phyloP scores from a whole-genome alignment of 805 yeast genomes.

The Candida michaelii region DNA sequence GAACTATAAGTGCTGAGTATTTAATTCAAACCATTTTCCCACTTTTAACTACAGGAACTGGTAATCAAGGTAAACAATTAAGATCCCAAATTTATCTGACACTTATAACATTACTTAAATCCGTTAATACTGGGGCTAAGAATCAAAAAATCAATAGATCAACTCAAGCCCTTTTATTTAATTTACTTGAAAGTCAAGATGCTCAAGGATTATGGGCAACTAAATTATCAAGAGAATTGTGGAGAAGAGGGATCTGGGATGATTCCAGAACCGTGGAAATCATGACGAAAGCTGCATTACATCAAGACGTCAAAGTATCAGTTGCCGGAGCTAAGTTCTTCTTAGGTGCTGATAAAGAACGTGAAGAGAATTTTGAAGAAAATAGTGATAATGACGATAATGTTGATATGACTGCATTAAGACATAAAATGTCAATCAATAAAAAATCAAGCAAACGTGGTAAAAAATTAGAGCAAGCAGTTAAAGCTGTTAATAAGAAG shows the following conservation, averaged over 20 bases:
- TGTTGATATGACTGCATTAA: conserved; percentile 68
- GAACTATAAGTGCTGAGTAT: conserved; percentile 72
- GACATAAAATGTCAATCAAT: conserved; percentile 79
- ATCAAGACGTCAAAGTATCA: conserved; percentile 82
- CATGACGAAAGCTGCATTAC: conserved; percentile 93
- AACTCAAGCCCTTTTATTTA: conserved; percentile 90
- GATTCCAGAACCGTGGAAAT: conserved; percentile 96
- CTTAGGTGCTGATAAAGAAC: conserved; percentile 91
- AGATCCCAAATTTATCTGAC: conserved; percentile 82
- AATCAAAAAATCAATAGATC: conserved; percentile 86
- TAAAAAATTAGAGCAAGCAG: conserved; percentile 74
- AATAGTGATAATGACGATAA: conserved; percentile 65
- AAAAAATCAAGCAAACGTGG: conserved; percentile 80
- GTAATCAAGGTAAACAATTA: conserved; percentile 74
- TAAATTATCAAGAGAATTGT: conserved; percentile 86
- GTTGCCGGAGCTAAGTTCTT: conserved; percentile 89
- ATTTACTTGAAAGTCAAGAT: conserved; percentile 75
- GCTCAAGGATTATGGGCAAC: conserved; percentile 93
- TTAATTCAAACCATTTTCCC: conserved; percentile 89
- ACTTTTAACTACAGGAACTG: conserved; percentile 54
- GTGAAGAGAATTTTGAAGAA: conserved; percentile 81
- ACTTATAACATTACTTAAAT: conserved; percentile 72
- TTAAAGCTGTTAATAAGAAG: conserved; percentile 67
- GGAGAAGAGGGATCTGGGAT: conserved; percentile 99
- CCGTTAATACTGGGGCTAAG: conserved; percentile 83